Evolutionary conservation across 2,329 filamentous ascomycete genomes (phyloP), one percentile per base, ranked within the genome.

Genomic region (Cryphonectria parasitica): DNA sequence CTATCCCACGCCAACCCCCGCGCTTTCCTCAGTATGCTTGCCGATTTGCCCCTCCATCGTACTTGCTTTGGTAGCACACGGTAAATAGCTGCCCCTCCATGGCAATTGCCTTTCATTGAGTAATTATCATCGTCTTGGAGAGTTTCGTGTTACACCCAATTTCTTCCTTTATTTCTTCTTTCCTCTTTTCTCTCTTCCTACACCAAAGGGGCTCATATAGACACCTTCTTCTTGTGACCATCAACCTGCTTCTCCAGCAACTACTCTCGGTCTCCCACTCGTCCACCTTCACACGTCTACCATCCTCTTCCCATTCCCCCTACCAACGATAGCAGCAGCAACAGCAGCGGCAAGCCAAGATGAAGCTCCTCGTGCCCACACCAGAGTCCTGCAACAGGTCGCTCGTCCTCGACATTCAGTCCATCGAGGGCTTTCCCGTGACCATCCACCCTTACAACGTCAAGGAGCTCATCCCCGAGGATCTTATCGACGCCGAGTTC

Each of bases 351-450:
- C 8, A 60, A 67, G 72, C 74, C 75, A 81, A 68, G 66, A 88
- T 88, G 88, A 91, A 91, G 82, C 86, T 91, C 74, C 87, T 91
- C 74, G 90, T 91, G 81, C 89, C 89, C 66, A 90, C 87, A 69
- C 90, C 88, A 3, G 69, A 72, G 68, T 72, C 71, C 62, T 68
- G 64, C 31, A 71, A 69, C 66, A 66, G 64, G 54, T 72, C 71
- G 36, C 71, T 72, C 31, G 56, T 68, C 45, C 84, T 91, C 78
- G 84, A 90, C 81, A 75, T 84, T 71, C 73, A 83, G 72, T 82
- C 80, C 76, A 83, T 91, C 71, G 80, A 89, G 74, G 89, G 88
- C 75, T 90, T 89, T 82, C 82, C 84, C 64, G 84, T 87, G 62
- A 78, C 82, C 2, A 83, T 90, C n/a, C 83, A 88, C 75, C 77